A percentile compares a stretch with the other conserved stretches of the same genome.
phyloP scores from a whole-genome alignment of 306 rosid species.

The Fragaria vesca region DNA sequence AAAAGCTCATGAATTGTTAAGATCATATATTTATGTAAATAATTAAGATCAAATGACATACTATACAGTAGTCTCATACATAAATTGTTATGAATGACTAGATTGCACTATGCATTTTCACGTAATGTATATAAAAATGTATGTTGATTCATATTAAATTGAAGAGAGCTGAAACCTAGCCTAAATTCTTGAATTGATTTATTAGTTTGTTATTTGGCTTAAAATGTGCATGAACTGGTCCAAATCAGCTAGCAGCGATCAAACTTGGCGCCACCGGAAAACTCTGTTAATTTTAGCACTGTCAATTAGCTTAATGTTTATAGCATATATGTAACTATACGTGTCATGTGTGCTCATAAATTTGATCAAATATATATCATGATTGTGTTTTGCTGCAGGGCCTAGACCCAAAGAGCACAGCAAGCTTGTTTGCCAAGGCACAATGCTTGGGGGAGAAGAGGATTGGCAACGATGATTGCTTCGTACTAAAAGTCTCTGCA shows the following conservation, averaged over 20 bases:
- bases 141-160: too few species aligned
- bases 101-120: too few species aligned
- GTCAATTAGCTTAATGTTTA: neutral
- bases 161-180: neutral
- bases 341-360: neutral
- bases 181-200: neutral
- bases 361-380: neutral
- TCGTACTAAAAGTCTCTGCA: conserved; percentile 69
- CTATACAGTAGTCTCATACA: too few species aligned
- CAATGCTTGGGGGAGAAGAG: conserved; percentile 86
- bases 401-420: conserved; percentile 88
- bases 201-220: neutral
- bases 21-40: too few species aligned
- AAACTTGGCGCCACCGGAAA: neutral
- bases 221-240: neutral
- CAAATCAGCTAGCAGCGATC: neutral
- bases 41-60: too few species aligned
- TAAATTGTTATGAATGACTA: too few species aligned
- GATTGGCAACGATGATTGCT: conserved; percentile 79
- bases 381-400: conserved; percentile 42
- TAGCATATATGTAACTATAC: neutral
- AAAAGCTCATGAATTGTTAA: neutral
- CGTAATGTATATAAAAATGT: too few species aligned
- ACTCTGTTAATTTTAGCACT: neutral
- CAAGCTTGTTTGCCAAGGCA: conserved; percentile 83